Conservation (phyloP, 106 monocot genomes). For the Xerophyta viscosa region DNA sequence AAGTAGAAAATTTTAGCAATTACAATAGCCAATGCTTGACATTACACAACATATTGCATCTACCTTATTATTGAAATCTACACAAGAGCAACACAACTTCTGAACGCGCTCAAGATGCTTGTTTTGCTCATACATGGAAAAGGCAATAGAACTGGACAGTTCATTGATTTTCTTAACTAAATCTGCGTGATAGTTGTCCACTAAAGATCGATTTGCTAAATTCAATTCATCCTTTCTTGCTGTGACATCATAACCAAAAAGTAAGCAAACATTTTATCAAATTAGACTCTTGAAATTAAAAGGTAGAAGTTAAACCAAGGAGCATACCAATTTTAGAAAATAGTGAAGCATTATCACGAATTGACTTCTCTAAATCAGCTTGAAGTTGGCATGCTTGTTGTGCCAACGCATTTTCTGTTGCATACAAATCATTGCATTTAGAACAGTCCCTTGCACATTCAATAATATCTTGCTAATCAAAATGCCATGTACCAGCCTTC, state of each 20-base stretch:
- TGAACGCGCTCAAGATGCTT: slow-evolving; percentile 55
- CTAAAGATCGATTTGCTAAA: slow-evolving; percentile 49
- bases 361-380: slow-evolving; percentile 81
- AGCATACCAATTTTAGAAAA: slow-evolving; percentile 80
- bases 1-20: not conserved
- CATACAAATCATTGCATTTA: slow-evolving; percentile 1
- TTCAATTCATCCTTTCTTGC: slow-evolving; percentile 76
- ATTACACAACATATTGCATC: not conserved
- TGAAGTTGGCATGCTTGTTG: slow-evolving; percentile 73
- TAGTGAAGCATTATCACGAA: slow-evolving; percentile 62
- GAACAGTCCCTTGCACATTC: not conserved
- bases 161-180: slow-evolving; percentile 42
- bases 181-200: slow-evolving; percentile 63
- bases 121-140: slow-evolving; percentile 62
- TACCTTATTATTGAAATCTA: slow-evolving; percentile 87
- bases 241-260: slow-evolving; percentile 19
- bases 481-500: slow-evolving; percentile 55
- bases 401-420: slow-evolving; percentile 73
- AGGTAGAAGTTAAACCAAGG: not conserved
- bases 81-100: slow-evolving; percentile 57
- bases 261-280: not conserved
- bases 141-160: slow-evolving; percentile 45
- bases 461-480: not conserved
- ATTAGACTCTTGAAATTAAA: not conserved
- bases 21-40: not conserved